A percentile compares a stretch with the other conserved stretches of the same genome.
phyloP scores from a whole-genome alignment of 306 rosid genomes.

The Cucurbita pepo region DNA sequence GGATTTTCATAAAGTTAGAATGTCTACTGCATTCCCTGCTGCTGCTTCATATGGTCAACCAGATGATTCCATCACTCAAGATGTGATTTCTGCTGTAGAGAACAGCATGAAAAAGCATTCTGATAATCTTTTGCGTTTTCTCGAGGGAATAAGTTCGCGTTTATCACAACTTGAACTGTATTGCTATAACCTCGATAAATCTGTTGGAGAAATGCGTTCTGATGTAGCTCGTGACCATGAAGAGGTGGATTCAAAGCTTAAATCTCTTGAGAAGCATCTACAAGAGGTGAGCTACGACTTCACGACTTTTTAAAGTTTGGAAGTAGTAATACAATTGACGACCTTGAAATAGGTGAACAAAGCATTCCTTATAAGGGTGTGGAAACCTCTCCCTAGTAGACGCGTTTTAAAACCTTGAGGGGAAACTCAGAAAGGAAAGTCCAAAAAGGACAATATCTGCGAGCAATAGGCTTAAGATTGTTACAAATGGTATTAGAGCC shows the following conservation, averaged over 20 bases:
- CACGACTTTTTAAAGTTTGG: not conserved
- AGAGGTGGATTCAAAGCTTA: conserved; percentile 63
- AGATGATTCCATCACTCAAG: conserved; percentile 43
- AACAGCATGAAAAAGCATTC: conserved; percentile 67
- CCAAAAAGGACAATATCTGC: too few species aligned
- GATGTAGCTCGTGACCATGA: conserved; percentile 58
- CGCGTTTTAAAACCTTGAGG: too few species aligned
- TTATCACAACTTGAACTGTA: conserved; percentile 75
- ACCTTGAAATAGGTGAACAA: not conserved
- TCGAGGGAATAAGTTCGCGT: conserved; percentile 79
- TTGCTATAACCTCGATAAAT: conserved; percentile 83
- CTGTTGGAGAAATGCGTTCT: conserved; percentile 83
- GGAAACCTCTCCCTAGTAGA: too few species aligned
- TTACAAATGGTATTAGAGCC: too few species aligned
- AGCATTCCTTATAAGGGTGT: too few species aligned
- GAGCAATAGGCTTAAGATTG: too few species aligned
- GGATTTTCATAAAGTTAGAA: conserved; percentile 51
- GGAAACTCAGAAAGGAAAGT: too few species aligned
- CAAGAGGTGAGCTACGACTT: conserved; percentile 51
- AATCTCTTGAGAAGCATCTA: conserved; percentile 59
- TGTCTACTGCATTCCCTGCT: conserved; percentile 38
- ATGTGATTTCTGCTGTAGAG: conserved; percentile 57
- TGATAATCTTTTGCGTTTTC: conserved; percentile 67
- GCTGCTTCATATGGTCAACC: conserved; percentile 39
- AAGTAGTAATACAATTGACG: not conserved